Conservation (phyloP, 2,329 filamentous ascomycete species). For the Pyrenochaeta sp. region DNA sequence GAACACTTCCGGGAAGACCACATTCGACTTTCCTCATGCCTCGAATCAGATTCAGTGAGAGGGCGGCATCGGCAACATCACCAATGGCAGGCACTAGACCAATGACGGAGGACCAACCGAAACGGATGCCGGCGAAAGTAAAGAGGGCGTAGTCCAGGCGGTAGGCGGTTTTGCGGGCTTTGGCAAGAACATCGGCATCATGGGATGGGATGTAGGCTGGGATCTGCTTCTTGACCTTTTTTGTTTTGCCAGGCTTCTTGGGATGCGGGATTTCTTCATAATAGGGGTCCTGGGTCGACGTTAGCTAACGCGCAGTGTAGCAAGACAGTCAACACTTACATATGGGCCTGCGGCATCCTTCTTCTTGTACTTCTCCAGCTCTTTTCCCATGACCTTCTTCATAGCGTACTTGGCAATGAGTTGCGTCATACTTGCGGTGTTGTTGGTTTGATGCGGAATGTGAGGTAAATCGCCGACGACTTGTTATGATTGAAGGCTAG, state of each 20-base stretch:
- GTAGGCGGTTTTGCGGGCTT: slow-evolving; percentile 86
- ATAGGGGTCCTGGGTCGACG: slow-evolving; percentile 77
- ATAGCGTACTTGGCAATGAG: slow-evolving; percentile 59
- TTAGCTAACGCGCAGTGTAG: too few relatives aligned
- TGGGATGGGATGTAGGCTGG: slow-evolving; percentile 83
- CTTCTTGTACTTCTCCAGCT: slow-evolving; percentile 58
- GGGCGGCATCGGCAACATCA: slow-evolving; percentile 53
- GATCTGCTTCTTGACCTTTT: slow-evolving; percentile 85
- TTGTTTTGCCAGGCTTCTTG: slow-evolving; percentile 74
- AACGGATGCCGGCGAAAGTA: slow-evolving; percentile 79
- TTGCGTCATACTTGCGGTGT: slow-evolving; percentile 53
- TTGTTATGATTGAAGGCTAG: slow-evolving; percentile 7
- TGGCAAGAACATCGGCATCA: slow-evolving; percentile 83
- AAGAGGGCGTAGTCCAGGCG: slow-evolving; percentile 85
- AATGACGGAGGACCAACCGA: slow-evolving; percentile 90
- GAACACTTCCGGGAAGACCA: slow-evolving; percentile 70
- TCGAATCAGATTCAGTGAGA: slow-evolving; percentile 71
- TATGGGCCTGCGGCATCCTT: slow-evolving; percentile 54
- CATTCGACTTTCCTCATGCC: slow-evolving; percentile 79
- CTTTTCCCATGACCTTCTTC: slow-evolving; percentile 57
- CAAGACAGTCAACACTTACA: too few relatives aligned
- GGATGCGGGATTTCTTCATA: slow-evolving; percentile 84
- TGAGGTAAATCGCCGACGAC: slow-evolving; percentile 4
- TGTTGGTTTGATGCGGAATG: slow-evolving; percentile 10
- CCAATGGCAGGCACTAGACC: slow-evolving; percentile 81